These are phyloP conservation scores for Trichoderma atroviride DNA, from an alignment of 2,329 filamentous ascomycete genomes.

Conservation along the genomic window DNA sequence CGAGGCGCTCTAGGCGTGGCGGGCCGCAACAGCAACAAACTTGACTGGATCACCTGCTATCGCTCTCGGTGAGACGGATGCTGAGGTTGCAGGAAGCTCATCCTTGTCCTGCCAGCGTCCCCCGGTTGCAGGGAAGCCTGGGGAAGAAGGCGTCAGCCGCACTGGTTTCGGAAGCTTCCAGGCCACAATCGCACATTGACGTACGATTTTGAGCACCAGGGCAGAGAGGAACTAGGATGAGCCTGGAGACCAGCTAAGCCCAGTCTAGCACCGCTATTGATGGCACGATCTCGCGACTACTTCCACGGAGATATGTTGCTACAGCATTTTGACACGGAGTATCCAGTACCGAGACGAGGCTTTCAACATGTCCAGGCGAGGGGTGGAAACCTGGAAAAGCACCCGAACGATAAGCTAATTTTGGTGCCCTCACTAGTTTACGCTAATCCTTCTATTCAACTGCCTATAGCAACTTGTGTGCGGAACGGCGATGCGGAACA, in stretches of 20 bases:
- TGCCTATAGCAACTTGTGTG: background rate
- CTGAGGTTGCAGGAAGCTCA: constrained; percentile 1
- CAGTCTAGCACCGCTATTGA: background rate
- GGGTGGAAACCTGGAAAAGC: background rate
- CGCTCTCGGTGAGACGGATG: constrained; percentile 25
- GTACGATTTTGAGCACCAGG: constrained; percentile 1
- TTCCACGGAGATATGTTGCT: background rate
- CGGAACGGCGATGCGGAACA: background rate
- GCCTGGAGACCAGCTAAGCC: background rate
- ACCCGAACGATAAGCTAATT: background rate
- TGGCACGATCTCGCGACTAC: background rate
- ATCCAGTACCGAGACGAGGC: background rate
- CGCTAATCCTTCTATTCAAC: background rate
- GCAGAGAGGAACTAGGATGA: constrained; percentile 5
- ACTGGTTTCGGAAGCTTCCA: background rate
- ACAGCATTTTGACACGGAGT: background rate
- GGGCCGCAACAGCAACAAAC: background rate
- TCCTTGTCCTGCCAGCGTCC: constrained; percentile 1
- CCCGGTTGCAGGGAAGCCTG: constrained; percentile 25
- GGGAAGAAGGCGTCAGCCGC: constrained; percentile 10
- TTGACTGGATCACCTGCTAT: background rate
- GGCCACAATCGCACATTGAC: background rate
- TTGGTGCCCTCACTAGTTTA: background rate
- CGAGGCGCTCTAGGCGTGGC: background rate
- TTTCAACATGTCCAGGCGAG: background rate